phyloP scores from a whole-genome alignment of 345 rosid genomes.

The Gynandropsis gynandra region DNA sequence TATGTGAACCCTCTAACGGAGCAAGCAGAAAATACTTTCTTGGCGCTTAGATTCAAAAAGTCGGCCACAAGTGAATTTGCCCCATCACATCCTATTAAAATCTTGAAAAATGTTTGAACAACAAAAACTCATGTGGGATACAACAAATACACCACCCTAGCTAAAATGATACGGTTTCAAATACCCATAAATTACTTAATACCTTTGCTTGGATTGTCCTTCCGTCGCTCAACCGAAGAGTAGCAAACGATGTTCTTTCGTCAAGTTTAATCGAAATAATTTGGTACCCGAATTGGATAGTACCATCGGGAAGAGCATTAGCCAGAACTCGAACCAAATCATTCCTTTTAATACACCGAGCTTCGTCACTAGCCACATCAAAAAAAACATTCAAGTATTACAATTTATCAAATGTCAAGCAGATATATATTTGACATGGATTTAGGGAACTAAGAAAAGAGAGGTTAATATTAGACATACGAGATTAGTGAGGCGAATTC shows the following conservation, averaged over 20 bases:
- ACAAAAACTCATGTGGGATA: too few species aligned
- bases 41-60: too few species aligned
- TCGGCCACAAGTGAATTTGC: too few species aligned
- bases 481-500: constrained; percentile 17
- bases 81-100: not conserved
- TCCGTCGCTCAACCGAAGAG: constrained; percentile 23
- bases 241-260: constrained; percentile 18
- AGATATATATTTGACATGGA: not conserved
- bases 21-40: too few species aligned
- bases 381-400: not conserved
- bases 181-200: too few species aligned
- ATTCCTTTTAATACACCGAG: constrained; percentile 27
- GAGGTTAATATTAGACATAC: constrained; percentile 11
- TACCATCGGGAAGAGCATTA: constrained; percentile 24
- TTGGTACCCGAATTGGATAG: constrained; percentile 24
- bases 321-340: constrained; percentile 31
- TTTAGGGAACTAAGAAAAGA: too few species aligned
- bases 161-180: too few species aligned
- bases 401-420: not conserved
- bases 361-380: constrained; percentile 22
- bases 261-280: constrained; percentile 20
- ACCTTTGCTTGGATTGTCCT: constrained; percentile 22
- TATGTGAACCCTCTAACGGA: too few species aligned
- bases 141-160: too few species aligned
- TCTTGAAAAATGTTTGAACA: too few species aligned